Evolutionary conservation across 1,284 basidiomycete species (phyloP).

Genomic region (Ceratobasidium sp.): DNA sequence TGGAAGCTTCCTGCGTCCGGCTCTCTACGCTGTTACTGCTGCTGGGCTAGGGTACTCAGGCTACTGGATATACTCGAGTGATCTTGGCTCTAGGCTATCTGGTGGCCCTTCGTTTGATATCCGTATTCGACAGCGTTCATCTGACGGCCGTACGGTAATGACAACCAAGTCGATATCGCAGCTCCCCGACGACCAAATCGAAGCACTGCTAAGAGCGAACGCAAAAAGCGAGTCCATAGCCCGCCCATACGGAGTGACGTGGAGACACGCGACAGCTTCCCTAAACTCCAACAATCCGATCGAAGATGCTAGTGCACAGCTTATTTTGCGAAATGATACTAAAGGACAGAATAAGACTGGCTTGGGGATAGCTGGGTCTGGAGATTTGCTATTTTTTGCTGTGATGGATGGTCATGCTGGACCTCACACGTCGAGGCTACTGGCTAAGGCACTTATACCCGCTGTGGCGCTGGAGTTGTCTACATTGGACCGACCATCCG

Average conservation of each 20-base stretch:
- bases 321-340: slow-evolving; percentile 75
- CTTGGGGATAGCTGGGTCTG: slow-evolving; percentile 56
- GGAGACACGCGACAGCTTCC: slow-evolving; percentile 80
- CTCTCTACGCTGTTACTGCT: slow-evolving; percentile 9
- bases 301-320: slow-evolving; percentile 85
- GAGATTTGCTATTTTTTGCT: slow-evolving; percentile 85
- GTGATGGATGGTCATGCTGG: slow-evolving; percentile 96
- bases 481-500: slow-evolving; percentile 61
- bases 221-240: slow-evolving; percentile 58
- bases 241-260: slow-evolving; percentile 67
- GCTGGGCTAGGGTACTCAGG: slow-evolving; percentile 6
- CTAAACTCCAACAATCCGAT: slow-evolving; percentile 90
- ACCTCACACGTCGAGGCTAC: slow-evolving; percentile 83
- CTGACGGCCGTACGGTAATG: slow-evolving; percentile 43
- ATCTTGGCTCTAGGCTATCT: neutral
- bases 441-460: slow-evolving; percentile 88
- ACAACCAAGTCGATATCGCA: slow-evolving; percentile 61
- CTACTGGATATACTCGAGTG: slow-evolving; percentile 20
- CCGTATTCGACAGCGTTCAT: slow-evolving; percentile 37
- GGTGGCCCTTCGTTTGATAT: slow-evolving; percentile 42
- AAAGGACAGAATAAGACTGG: neutral
- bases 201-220: slow-evolving; percentile 71
- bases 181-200: slow-evolving; percentile 68
- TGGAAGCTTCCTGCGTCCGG: slow-evolving; percentile 4
- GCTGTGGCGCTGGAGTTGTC: slow-evolving; percentile 85